phyloP scores from a whole-genome alignment of 352 stramenopile genomes.

The Globisporangium rhizosaccharum region DNA sequence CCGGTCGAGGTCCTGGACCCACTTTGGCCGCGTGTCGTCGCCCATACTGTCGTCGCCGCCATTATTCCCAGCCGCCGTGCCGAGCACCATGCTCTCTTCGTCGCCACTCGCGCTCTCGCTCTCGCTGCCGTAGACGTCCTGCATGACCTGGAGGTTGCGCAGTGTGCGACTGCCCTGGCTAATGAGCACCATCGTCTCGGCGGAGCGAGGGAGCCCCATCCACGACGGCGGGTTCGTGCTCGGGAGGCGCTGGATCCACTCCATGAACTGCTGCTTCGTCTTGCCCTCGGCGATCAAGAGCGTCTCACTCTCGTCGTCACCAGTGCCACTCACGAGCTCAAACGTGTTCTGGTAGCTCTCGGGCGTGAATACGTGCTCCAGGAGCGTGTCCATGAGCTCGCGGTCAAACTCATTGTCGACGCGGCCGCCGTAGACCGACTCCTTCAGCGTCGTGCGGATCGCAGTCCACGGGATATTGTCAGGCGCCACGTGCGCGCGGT shows the following conservation, averaged over 20 bases:
- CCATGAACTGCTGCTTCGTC: constrained; percentile 89
- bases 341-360: constrained; percentile 92
- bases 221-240: constrained; percentile 90
- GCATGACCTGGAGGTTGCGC: constrained; percentile 77
- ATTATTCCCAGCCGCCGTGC: constrained; percentile 16
- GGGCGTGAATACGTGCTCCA: constrained; percentile 92
- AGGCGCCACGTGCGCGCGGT: constrained; percentile 89
- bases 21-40: constrained; percentile 59
- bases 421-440: constrained; percentile 97
- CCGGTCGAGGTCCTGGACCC: constrained; percentile 77
- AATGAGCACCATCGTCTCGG: constrained; percentile 87
- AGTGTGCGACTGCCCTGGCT: constrained; percentile 71
- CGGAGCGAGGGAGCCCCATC: constrained; percentile 90
- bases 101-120: constrained; percentile 27
- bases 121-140: constrained; percentile 77
- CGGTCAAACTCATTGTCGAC: constrained; percentile 98
- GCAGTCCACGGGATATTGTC: constrained; percentile 98
- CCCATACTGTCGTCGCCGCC: constrained; percentile 17
- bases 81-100: constrained; percentile 62
- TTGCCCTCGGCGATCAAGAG: constrained; percentile 87
- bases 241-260: constrained; percentile 85
- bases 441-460: constrained; percentile 93
- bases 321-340: constrained; percentile 41
- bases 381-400: constrained; percentile 91
- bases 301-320: constrained; percentile 11